Evolutionary conservation across 306 rosid genomes (phyloP), one percentile per base, ranked within the genome.

Genomic region (Quercus suber): DNA sequence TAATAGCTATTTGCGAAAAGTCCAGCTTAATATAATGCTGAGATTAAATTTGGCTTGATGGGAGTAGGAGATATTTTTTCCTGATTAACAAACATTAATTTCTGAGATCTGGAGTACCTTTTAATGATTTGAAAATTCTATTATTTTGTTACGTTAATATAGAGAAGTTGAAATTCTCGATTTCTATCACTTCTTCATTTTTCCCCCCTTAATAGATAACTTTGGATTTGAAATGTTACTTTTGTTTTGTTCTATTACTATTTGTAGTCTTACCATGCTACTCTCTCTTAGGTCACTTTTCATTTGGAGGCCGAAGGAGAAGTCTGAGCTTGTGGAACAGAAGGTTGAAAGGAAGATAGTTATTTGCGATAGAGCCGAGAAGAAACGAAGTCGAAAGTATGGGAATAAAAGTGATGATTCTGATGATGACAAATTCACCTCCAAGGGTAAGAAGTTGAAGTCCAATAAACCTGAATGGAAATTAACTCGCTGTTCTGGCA

Each of bases 301-400:
- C 92, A 91, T 94, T 59, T 94, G 99, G 99, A 87, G 85, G 89
- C 99, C 97, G 0, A 91, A 85, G 86, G 93, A 91, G 71, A 88
- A 71, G 67, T 85, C 84, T 0, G 95, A 91, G 73, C 81, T n/a
- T 15, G 79, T 76, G 0, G 93, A 91, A 76, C 88, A 60, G 71
- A 89, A 86, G 73, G 90, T 92, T 55, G 92, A 86, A 73, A 83
- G 81, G 21, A 91, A 82, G 74, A 74, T 91, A 56, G 73, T 91
- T 77, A 74, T 88, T 65, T 92, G 95, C 49, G 85, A 79, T 15
- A 71, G 35, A 35, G 82, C 67, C 0, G 87, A 67, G 65, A 88
- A 87, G 85, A 94, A 94, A 86, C 88, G 82, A 0, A 89, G 88
- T 1, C 87, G 85, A 53, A 89, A 86, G 76, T 73, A 25, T 18